Evolutionary conservation across 495 filamentous ascomycete species (phyloP).

Genomic region (Penicillium riverlandense): DNA sequence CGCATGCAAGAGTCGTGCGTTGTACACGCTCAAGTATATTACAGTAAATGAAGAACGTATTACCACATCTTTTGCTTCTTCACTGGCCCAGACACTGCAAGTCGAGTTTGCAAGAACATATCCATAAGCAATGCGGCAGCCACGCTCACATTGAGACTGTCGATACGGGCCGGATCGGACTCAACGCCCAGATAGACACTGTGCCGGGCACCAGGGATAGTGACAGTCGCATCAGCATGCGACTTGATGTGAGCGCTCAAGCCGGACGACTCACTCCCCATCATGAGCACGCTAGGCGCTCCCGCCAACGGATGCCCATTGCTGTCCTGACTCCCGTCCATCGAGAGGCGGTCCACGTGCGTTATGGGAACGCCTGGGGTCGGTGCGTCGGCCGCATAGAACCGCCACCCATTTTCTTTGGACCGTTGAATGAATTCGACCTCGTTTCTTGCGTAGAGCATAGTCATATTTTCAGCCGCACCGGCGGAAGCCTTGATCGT

Average conservation of each 20-base stretch:
- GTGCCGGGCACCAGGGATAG: constrained; percentile 41
- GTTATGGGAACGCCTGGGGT: constrained; percentile 14
- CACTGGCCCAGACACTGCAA: constrained; percentile 21
- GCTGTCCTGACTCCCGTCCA: constrained; percentile 1
- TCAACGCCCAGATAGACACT: constrained; percentile 21
- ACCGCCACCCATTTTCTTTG: constrained; percentile 66
- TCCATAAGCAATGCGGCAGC: constrained; percentile 71
- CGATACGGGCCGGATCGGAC: constrained; percentile 42
- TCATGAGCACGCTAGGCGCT: constrained; percentile 66
- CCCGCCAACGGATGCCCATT: constrained; percentile 38
- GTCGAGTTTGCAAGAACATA: constrained; percentile 46
- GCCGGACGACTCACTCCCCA: constrained; percentile 80
- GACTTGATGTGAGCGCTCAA: constrained; percentile 52
- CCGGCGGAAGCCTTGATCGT: constrained; percentile 83
- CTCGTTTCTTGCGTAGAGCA: constrained; percentile 60
- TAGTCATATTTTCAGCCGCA: constrained; percentile 67
- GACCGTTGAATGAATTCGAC: constrained; percentile 61
- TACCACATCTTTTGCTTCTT: constrained; percentile 17
- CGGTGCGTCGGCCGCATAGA: constrained; percentile 71
- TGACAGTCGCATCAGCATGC: constrained; percentile 54
- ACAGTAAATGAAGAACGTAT: constrained; percentile 2
- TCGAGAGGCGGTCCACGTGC: constrained; percentile 10
- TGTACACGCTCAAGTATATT: constrained; percentile 8
- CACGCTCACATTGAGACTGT: constrained; percentile 84
- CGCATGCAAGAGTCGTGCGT: neutral